Evolutionary conservation across 1,284 basidiomycete species (phyloP), one percentile per base, ranked within the genome.

Genomic region (Bondarzewia mesenterica): DNA sequence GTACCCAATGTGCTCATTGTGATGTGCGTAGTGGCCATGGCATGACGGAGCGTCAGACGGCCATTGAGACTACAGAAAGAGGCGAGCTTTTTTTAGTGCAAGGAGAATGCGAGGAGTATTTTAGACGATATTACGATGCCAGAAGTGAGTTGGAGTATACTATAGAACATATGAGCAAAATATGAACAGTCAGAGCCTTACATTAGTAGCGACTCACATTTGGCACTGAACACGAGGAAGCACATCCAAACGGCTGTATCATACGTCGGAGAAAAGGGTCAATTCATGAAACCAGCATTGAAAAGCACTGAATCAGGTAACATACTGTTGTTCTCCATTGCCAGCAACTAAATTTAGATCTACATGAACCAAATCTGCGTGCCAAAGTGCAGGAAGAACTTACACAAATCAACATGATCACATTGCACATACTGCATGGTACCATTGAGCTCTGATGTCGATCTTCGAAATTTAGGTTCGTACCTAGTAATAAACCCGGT

Each of bases 81-180:
- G 37, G 16, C 7, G 15, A 16, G n/a, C n/a, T 8, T 39, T 12
- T 14, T 2, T 21, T 16, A 39, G 8, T 16, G 16, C 18, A 8
- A 2, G 15, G 37, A 7, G 37, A n/a, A 16, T 7, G 37, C 37
- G 8, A 39, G 20, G 37, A 16, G 20, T 8, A 35, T 8, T 40
- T 10, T 10, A 7, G 18, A 20, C 10, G 20, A 10, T 10, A 8
- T 42, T 26, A 42, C 41, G 41, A 42, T 23, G 41, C 41, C 12
- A 42, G 23, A 8, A 42, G 21, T 5, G 41, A 42, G 41, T 42
- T 42, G 41, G 41, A 42, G 21, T 42, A 42, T 8, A 42, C 41
- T 42, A 21, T 42, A 20, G 10, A 10, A 26, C 8, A 42, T 14
- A 16, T 42, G 23, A 42, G 20, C 10, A 8, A 16, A 42, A 10